phyloP scores from a whole-genome alignment of 1,139 yeast genomes.

The Debaryomyces fabryi region DNA sequence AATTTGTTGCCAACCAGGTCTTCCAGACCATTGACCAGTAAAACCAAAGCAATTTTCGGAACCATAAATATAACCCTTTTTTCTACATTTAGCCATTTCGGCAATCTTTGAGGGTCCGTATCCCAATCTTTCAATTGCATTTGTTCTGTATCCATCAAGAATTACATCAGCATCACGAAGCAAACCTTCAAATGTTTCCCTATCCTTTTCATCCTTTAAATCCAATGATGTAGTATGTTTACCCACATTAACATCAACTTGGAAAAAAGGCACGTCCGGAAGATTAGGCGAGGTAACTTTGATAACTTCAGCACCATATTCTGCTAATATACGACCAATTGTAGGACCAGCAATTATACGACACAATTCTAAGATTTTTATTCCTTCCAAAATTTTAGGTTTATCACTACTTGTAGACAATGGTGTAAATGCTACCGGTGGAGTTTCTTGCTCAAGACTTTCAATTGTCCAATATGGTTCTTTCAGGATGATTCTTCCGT shows the following conservation, averaged over 20 bases:
- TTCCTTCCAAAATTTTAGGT: constrained; percentile 29
- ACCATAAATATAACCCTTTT: constrained; percentile 33
- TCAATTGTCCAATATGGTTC: constrained; percentile 27
- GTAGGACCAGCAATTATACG: constrained; percentile 38
- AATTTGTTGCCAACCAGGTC: constrained; percentile 42
- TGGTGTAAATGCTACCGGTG: neutral
- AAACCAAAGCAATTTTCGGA: constrained; percentile 37
- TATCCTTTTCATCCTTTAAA: constrained; percentile 26
- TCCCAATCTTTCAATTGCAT: constrained; percentile 31
- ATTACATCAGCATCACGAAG: constrained; percentile 31
- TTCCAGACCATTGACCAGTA: constrained; percentile 29
- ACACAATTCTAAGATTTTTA: constrained; percentile 34
- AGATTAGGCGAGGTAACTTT: constrained; percentile 29
- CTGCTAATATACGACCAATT: constrained; percentile 31
- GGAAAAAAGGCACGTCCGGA: constrained; percentile 36
- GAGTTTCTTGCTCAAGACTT: constrained; percentile 18
- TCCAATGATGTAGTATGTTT: constrained; percentile 32
- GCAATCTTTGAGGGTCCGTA: constrained; percentile 27
- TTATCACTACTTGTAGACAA: constrained; percentile 2
- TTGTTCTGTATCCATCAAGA: constrained; percentile 33
- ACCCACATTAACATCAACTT: constrained; percentile 35
- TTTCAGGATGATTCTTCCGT: constrained; percentile 25
- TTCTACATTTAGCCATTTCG: constrained; percentile 25
- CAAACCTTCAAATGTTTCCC: constrained; percentile 25
- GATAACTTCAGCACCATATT: constrained; percentile 35